Conservation (phyloP, 1,139 yeast species). For the Debaryomyces robertsiae region DNA sequence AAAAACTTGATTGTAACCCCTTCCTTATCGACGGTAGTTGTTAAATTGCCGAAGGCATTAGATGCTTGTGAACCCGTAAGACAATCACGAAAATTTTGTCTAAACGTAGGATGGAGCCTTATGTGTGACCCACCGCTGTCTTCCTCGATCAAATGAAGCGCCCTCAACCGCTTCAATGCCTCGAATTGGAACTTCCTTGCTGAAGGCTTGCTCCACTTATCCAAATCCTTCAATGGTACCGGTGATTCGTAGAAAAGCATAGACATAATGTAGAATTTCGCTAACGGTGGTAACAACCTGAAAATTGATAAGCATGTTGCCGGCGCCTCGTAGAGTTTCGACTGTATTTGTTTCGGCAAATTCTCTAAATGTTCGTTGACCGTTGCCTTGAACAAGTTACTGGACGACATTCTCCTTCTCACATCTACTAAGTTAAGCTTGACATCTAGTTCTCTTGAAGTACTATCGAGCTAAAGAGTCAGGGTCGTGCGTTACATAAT, state of each 20-base stretch:
- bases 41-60: conserved; percentile 48
- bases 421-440: too few species aligned
- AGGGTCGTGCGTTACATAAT: conserved; percentile 1
- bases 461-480: neutral
- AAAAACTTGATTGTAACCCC: conserved; percentile 64
- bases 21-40: conserved; percentile 37
- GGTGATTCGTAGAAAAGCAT: conserved; percentile 83
- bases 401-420: conserved; percentile 31
- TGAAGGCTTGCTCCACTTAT: conserved; percentile 71
- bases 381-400: conserved; percentile 63
- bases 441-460: too few species aligned
- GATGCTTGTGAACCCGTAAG: conserved; percentile 72
- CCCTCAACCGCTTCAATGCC: conserved; percentile 73
- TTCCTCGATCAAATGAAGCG: conserved; percentile 76
- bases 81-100: conserved; percentile 76
- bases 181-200: conserved; percentile 64
- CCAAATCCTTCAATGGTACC: conserved; percentile 65
- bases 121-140: conserved; percentile 55
- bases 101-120: conserved; percentile 71
- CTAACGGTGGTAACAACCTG: conserved; percentile 82
- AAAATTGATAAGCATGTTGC: conserved; percentile 93
- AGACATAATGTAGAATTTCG: conserved; percentile 85
- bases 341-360: conserved; percentile 80
- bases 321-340: conserved; percentile 74
- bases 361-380: conserved; percentile 90